Base-by-base conservation (phyloP, 1,284 basidiomycete genomes). In the Cronartium quercuum region DNA sequence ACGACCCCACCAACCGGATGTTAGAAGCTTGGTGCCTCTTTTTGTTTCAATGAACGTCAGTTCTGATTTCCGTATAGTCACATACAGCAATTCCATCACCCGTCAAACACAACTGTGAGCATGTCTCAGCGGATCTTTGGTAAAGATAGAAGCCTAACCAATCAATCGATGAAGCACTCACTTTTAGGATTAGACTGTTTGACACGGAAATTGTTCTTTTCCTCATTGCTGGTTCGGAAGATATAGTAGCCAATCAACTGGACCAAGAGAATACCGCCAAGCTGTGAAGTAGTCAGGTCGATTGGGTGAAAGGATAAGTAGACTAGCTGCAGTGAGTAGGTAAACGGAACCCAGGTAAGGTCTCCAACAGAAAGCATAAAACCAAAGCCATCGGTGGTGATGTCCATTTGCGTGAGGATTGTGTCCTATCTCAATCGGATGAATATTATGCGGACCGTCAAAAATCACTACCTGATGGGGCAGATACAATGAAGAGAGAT, bases 361-460 rank as follows among this genome's bases (percentile, higher is more conserved):
- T 98, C 94, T 62, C 95, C 96, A 65, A 96, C 88, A 2, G 92
- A 84, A 40, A 99, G 89, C 96, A 98, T 99, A 86, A 95, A 98
- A 6, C 96, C 96, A 79, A 98, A 98, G 4, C 95, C 95, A 79
- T 99, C 96, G 37, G 92, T 92, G 7, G 90, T 95, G 81, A 98
- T 96, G 82, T 98, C 95, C 93, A 98, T 98, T 21, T 91, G 94
- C 9, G 91, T 94, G 77, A 98, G 86, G 80, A 98, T 88, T 10
- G 91, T 89, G 24, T 84, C 78, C 84, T 86, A 77, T 18, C 3
- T 3, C 3, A 21, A 51, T 51, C 12, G 15, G 21, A 51, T 18
- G 3, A 13, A 51, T 51, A 2, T 47, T 10, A n/a, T n/a, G n/a
- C n/a, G 29, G 12, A 38, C 21, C 37, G 35, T 37, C 42, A 18